Evolutionary conservation across 2,329 filamentous ascomycete species (phyloP), one percentile per base, ranked within the genome.

Genomic region (Fusarium duplospermum): DNA sequence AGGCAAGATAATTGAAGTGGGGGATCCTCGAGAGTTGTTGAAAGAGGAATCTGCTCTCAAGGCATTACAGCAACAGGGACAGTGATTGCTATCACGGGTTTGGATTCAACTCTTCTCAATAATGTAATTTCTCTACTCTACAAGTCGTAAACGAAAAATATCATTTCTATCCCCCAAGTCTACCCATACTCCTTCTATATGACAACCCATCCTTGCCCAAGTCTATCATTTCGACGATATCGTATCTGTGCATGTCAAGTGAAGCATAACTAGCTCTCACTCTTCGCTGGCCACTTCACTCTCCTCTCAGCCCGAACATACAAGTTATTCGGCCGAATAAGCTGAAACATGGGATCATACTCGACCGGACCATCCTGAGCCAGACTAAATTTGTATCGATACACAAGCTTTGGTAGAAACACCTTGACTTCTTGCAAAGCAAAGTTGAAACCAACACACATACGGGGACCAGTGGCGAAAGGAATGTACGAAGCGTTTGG

Each of bases 401-500:
- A 91, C 3, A 92, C 80, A 40, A 92, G 80, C 82, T 91, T 89
- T 2, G 86, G 83, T 71, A 92, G 42, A 74, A 90, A 86, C 5
- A 90, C 83, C 82, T 91, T 91, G 67, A 91, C 84, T 79, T 92
- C 89, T 67, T 87, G 85, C 8, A 92, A 81, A 0, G 89, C 90
- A 78, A 92, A 91, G 80, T 91, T 92, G 84, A 91, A 91, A 0
- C 90, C 90, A 64, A 92, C 89, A 70, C 90, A 92, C 81, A 86
- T 87, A 2, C 90, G 83, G 0, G 84, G 86, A 0, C 90, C 90
- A 0, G 85, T 82, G 0, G 87, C 89, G 71, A 92, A 92, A 0
- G 90, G 90, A 4, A 88, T 82, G 74, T 91, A 92, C 0, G 87
- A 82, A 2, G 84, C 86, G 33, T 85, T 84, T 54, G 87, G 88